Conservation (phyloP, 2,329 filamentous ascomycete genomes). For the Diplodia scrobiculata region DNA sequence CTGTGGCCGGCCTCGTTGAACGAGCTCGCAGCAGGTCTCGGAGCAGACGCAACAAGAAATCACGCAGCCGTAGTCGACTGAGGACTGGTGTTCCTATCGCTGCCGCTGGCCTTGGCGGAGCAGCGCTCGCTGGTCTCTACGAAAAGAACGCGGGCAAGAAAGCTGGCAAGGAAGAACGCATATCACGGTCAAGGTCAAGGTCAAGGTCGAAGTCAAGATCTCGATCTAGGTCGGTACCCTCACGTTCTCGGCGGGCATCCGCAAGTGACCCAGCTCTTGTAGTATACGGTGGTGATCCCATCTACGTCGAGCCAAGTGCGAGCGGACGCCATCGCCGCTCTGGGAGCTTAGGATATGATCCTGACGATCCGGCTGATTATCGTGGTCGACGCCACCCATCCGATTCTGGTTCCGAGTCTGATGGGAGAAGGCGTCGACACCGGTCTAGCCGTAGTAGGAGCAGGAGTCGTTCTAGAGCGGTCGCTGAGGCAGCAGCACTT, state of each 20-base stretch:
- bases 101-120: constrained; percentile 62
- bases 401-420: constrained; percentile 37
- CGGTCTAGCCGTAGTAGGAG: constrained; percentile 47
- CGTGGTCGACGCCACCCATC: constrained; percentile 50
- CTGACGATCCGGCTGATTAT: constrained; percentile 48
- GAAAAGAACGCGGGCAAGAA: constrained; percentile 65
- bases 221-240: constrained; percentile 51
- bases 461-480: constrained; percentile 53
- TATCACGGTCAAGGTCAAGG: constrained; percentile 39
- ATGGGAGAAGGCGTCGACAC: constrained; percentile 37
- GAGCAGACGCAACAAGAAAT: constrained; percentile 52
- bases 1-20: constrained; percentile 63
- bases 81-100: constrained; percentile 62
- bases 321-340: constrained; percentile 49
- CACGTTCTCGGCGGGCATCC: constrained; percentile 50
- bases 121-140: constrained; percentile 63
- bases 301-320: constrained; percentile 57
- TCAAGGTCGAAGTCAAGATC: constrained; percentile 45
- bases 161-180: constrained; percentile 53
- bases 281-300: constrained; percentile 65
- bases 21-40: constrained; percentile 61
- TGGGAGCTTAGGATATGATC: constrained; percentile 37
- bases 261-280: constrained; percentile 58
- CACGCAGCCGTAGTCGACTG: constrained; percentile 58
- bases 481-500: constrained; percentile 60